Percentiles rank a stretch among this genome's conserved stretches.
Evolutionary conservation across 495 filamentous ascomycete genomes (phyloP).

Genomic region (Hypoxylon rickii): DNA sequence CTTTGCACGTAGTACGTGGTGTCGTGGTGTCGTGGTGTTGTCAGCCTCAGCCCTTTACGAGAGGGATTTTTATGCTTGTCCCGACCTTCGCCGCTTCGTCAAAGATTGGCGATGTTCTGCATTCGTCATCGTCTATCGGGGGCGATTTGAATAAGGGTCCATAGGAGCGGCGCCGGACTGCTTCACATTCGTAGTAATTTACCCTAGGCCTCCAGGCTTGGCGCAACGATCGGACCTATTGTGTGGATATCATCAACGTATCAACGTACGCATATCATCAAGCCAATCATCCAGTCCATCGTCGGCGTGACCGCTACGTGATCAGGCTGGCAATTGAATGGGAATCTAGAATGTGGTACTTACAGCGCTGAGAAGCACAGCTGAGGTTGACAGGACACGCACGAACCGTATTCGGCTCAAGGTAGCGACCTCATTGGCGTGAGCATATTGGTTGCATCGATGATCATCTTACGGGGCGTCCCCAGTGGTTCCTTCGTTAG

Average conservation of each 20-base stretch:
- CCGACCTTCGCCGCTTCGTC: too few relatives aligned
- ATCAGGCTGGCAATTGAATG: too few relatives aligned
- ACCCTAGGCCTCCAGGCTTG: not conserved
- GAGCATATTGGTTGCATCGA: not conserved
- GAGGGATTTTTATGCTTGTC: slow-evolving; percentile 26
- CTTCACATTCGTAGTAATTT: slow-evolving; percentile 8
- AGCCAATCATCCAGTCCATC: too few relatives aligned
- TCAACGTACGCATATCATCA: too few relatives aligned
- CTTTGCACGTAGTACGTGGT: too few relatives aligned
- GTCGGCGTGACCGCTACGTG: too few relatives aligned
- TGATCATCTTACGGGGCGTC: not conserved
- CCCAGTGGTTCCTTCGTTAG: not conserved
- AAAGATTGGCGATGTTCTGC: not conserved
- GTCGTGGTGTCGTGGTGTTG: slow-evolving; percentile 24
- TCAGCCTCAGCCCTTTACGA: slow-evolving; percentile 34
- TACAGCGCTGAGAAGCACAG: not conserved
- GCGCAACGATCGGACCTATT: not conserved
- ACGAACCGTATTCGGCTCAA: slow-evolving; percentile 11
- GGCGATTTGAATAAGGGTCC: slow-evolving; percentile 10
- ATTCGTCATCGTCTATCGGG: too few relatives aligned
- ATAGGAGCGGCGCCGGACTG: slow-evolving; percentile 15
- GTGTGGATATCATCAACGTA: too few relatives aligned
- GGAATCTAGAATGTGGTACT: too few relatives aligned
- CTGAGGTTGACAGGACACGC: slow-evolving; percentile 16
- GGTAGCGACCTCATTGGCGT: slow-evolving; percentile 28